Evolutionary conservation across 176 grass and related monocot species (phyloP), one percentile per base, ranked within the genome.

Genomic region (Zea luxurians): DNA sequence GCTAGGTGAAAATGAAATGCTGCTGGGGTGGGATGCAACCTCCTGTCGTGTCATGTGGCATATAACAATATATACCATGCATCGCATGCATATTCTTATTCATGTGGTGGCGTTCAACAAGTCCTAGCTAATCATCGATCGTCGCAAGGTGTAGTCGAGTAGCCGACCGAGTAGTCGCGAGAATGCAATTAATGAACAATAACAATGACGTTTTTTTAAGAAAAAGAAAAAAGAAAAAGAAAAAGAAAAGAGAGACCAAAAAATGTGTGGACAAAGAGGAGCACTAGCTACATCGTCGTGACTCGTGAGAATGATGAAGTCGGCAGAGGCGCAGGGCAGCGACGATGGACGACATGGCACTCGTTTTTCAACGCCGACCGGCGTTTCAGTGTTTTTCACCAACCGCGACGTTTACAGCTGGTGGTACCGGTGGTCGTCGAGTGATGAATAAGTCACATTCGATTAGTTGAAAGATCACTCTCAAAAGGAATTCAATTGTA

Each of bases 361-460:
- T 76, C 41, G 55, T 18, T 10, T 79, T 17, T 68, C 64, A 57
- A n/a, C 77, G 48, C 64, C 48, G 48, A 35, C 48, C 12, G 18
- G 77, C 64, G 2, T 50, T 41, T 27, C 27, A 27, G 27, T 27
- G 27, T 27, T 27, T 27, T 27, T 16, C 76, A 66, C 61, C 64
- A 79, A 79, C 77, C 64, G 38, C 50, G 49, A 80, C 50, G 43
- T 81, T 61, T 43, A 42, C 48, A 68, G 17, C 17, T 52, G 67
- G 54, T 52, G 67, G 54, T 37, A 37, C 17, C 15, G 7, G 46
- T 18, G 7, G 46, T 18, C 27, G 15, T 7, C 18, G 42, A 41
- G 43, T 44, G 20, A 40, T 27, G 27, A 60, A 37, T 10, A 11
- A 46, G 12, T 48, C 67, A 64, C 17, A 40, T 70, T 50, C 43